These are phyloP conservation scores for Paxillus ammoniavirescens DNA, from an alignment of 768 basidiomycete genomes.

Conservation along the genomic window DNA sequence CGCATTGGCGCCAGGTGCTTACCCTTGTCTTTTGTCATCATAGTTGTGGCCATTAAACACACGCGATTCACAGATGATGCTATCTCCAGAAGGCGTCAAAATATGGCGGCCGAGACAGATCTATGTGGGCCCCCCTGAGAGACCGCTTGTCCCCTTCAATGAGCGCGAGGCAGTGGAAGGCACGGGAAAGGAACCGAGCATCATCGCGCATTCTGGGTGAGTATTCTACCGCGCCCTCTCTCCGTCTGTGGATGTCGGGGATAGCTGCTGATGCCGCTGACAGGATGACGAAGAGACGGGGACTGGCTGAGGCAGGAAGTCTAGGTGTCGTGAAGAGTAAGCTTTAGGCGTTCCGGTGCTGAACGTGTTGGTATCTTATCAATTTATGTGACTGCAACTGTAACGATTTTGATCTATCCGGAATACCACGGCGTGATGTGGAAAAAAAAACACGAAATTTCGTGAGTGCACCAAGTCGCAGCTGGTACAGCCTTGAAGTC, in stretches of 20 bases:
- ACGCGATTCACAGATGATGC: conserved; percentile 68
- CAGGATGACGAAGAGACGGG: conserved; percentile 33
- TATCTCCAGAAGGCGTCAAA: conserved; percentile 85
- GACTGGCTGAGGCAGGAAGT: conserved; percentile 25
- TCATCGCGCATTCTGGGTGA: conserved; percentile 74
- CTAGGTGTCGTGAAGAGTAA: conserved; percentile 23
- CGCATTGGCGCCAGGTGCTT: conserved; percentile 83
- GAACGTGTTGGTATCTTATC: neutral
- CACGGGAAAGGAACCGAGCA: conserved; percentile 55
- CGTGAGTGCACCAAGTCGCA: no score
- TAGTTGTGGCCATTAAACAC: conserved; percentile 5
- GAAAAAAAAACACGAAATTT: no score
- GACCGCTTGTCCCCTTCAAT: conserved; percentile 70
- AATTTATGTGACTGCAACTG: no score
- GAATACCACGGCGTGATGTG: no score
- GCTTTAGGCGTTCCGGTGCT: conserved; percentile 5
- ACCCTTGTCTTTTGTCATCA: neutral
- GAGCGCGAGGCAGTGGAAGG: conserved; percentile 56
- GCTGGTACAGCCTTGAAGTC: no score
- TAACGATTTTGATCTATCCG: no score
- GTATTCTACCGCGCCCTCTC: conserved; percentile 23
- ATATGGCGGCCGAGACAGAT: conserved; percentile 92
- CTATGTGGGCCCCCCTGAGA: conserved; percentile 72
- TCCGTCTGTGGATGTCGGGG: neutral
- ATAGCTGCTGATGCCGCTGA: conserved; percentile 1